A percentile compares a stretch with the other conserved stretches of the same genome.
phyloP scores from a whole-genome alignment of 1,284 basidiomycete genomes.

The Leucocoprinus gongylophorus region DNA sequence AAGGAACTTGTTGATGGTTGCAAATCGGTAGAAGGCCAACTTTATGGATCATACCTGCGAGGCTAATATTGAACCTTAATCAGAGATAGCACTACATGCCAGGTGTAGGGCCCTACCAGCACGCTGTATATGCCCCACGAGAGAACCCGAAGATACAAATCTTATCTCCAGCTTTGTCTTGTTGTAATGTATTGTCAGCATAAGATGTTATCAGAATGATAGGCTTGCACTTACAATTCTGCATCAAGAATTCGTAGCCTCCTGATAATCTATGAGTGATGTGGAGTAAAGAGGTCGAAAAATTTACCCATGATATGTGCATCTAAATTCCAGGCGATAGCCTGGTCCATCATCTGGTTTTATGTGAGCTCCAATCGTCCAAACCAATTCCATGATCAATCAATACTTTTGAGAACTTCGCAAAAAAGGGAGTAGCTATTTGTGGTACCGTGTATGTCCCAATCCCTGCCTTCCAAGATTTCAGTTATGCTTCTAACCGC shows the following conservation, averaged over 20 bases:
- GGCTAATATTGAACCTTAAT: slow-evolving; percentile 11
- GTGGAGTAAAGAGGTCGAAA: not conserved
- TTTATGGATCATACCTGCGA: slow-evolving; percentile 31
- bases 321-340: slow-evolving; percentile 45
- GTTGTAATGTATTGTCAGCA: not conserved
- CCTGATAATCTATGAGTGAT: slow-evolving; percentile 21
- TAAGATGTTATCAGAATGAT: not conserved
- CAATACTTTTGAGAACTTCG: slow-evolving; percentile 31
- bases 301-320: slow-evolving; percentile 42
- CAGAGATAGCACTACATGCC: not conserved
- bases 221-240: slow-evolving; percentile 43
- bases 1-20: slow-evolving; percentile 48
- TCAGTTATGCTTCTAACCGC: not conserved
- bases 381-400: not conserved
- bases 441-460: slow-evolving; percentile 46
- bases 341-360: slow-evolving; percentile 36
- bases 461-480: slow-evolving; percentile 37
- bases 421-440: slow-evolving; percentile 30
- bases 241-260: slow-evolving; percentile 60
- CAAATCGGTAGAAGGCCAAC: slow-evolving; percentile 45
- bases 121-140: slow-evolving; percentile 31
- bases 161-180: slow-evolving; percentile 39
- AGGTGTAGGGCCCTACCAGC: slow-evolving; percentile 14
- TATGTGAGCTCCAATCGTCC: not conserved
- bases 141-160: slow-evolving; percentile 51